Base-by-base conservation (phyloP, 306 rosid species). In the Cucumis hystrix region DNA sequence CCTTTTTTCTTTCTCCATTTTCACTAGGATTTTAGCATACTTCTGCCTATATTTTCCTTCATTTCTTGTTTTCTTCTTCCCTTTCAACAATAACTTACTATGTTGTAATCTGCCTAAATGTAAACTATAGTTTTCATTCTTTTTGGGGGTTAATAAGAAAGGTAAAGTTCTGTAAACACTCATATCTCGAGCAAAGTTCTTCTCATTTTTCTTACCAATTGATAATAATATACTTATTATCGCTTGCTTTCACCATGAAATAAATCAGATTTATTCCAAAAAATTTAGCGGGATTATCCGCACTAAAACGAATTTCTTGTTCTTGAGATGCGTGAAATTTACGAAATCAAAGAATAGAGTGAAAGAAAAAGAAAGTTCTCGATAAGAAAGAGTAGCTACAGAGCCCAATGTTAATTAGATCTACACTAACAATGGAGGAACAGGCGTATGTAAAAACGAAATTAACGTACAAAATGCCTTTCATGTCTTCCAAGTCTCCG, bases 41-140 rank as follows among this genome's bases (percentile, higher is more conserved):
- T 47, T 70, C 59, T 23, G 9, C 33, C n/a, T 49, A 14, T 3
- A 33, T 71, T 13, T 13, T 72, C 28, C 62, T 73, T 18, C 45
- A 73, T 33, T 78, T 40, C 49, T 4, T 74, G 60, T 51, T 21
- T 59, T 3, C 52, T 28, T 23, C 25, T 58, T 79, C 72, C 37
- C 28, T 39, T 73, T 16, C 10, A 73, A 51, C 61, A 73, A 54
- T 37, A 73, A 54, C 59, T 73, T 73, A 52, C 63, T 28, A 33
- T 52, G 33, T 17, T 54, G 77, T 73, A 54, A 54, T 73, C 63
- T 52, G 62, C 30, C 63, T 30, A 73, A 52, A 73, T 73, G 77
- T 73, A 73, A 73, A 16, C 77, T 71, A 69, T 69, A 51, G 25
- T 51, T 73, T 52, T 49, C 37, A 73, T 73, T 73, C 77, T 73